Conservation (phyloP, 164 flowering plant species). For the Vitis rotundifolia region DNA sequence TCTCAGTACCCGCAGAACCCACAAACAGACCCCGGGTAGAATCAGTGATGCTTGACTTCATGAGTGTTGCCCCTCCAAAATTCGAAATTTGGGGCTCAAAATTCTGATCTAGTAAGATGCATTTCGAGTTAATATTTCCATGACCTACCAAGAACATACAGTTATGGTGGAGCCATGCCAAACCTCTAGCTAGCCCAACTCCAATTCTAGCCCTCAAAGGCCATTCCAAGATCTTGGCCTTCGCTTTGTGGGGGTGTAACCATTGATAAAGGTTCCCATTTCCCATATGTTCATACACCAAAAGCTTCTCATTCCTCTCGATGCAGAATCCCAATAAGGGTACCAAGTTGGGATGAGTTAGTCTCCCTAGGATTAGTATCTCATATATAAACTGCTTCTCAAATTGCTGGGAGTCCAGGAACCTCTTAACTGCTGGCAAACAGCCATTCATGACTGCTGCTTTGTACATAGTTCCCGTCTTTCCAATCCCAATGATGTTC, state of each 20-base stretch:
- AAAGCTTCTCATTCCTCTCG: slow-evolving; percentile 5
- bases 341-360: background rate
- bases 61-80: too few relatives aligned
- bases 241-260: background rate
- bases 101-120: too few relatives aligned
- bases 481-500: background rate
- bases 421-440: background rate
- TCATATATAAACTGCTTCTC: background rate
- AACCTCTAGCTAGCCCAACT: slow-evolving; percentile 19
- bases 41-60: too few relatives aligned
- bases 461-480: background rate
- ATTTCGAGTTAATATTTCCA: too few relatives aligned
- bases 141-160: background rate
- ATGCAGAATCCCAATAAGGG: slow-evolving; percentile 12
- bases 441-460: background rate
- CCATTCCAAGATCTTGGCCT: slow-evolving; percentile 13
- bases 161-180: slow-evolving; percentile 23
- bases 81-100: too few relatives aligned
- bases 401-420: background rate
- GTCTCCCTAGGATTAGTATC: background rate
- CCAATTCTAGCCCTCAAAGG: slow-evolving; percentile 15
- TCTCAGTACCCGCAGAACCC: background rate
- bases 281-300: slow-evolving; percentile 15
- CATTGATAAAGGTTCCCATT: slow-evolving; percentile 19
- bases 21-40: background rate